Conservation (phyloP, 1,284 basidiomycete species). For the Stygiomarasmius scandens region DNA sequence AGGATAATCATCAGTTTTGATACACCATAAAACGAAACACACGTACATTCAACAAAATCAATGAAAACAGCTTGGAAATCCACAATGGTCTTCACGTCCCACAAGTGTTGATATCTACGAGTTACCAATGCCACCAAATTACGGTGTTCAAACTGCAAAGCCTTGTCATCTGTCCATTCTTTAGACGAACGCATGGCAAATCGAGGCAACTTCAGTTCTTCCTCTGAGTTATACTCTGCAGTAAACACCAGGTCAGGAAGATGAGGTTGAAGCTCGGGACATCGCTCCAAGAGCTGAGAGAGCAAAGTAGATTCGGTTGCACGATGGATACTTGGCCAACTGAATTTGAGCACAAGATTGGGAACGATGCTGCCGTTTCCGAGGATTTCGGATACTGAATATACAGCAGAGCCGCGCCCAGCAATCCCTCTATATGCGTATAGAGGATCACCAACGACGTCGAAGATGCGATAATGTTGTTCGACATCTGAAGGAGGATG, state of each 20-base stretch:
- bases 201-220: neutral
- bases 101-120: constrained; percentile 19
- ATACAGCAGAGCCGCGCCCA: neutral
- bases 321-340: neutral
- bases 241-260: neutral
- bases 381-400: neutral
- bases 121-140: constrained; percentile 16
- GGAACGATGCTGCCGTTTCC: no score
- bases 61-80: constrained; percentile 25
- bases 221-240: neutral
- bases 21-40: neutral
- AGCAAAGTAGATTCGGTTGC: neutral
- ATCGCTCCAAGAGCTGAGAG: neutral
- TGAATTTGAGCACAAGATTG: neutral
- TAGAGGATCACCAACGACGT: neutral
- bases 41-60: constrained; percentile 26
- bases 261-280: neutral
- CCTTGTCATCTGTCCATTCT: neutral
- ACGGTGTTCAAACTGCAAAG: constrained; percentile 3
- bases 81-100: constrained; percentile 18
- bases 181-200: neutral
- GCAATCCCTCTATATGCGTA: neutral
- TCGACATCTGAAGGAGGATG: neutral
- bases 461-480: neutral
- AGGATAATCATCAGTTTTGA: neutral